Conservation (phyloP, 768 basidiomycete genomes). For the Mycena amicta region DNA sequence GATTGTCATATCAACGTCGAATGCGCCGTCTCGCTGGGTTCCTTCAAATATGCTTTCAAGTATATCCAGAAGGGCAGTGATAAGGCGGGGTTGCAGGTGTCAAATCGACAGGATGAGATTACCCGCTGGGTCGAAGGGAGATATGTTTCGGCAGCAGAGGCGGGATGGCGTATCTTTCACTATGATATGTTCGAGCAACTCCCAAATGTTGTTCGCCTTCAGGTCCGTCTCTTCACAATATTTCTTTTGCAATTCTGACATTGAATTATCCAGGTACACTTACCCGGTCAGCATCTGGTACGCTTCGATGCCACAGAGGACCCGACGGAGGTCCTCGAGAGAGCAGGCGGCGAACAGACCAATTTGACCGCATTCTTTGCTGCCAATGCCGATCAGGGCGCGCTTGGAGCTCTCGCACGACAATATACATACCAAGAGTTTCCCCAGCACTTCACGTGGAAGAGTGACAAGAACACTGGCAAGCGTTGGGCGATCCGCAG, state of each 20-base stretch:
- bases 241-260: no score
- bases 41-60: conserved; percentile 31
- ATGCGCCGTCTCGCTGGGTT: no score
- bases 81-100: background rate
- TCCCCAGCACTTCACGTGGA: conserved; percentile 32
- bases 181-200: conserved; percentile 30
- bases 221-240: no score
- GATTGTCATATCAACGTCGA: conserved; percentile 47
- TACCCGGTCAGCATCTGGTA: conserved; percentile 35
- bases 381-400: conserved; percentile 24
- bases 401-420: no score
- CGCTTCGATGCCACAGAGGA: conserved; percentile 29
- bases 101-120: conserved; percentile 34
- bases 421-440: conserved; percentile 35
- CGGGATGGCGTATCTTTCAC: conserved; percentile 10
- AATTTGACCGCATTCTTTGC: conserved; percentile 34
- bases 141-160: background rate
- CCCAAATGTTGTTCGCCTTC: conserved; percentile 34
- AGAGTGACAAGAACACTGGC: no score
- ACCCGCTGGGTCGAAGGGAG: conserved; percentile 9
- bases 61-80: background rate
- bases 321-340: conserved; percentile 16
- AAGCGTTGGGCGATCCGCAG: conserved; percentile 9
- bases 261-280: conserved; percentile 40
- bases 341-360: conserved; percentile 17